Evolutionary conservation across 2,329 filamentous ascomycete genomes (phyloP), one percentile per base, ranked within the genome.

Genomic region (Canariomyces notabilis): DNA sequence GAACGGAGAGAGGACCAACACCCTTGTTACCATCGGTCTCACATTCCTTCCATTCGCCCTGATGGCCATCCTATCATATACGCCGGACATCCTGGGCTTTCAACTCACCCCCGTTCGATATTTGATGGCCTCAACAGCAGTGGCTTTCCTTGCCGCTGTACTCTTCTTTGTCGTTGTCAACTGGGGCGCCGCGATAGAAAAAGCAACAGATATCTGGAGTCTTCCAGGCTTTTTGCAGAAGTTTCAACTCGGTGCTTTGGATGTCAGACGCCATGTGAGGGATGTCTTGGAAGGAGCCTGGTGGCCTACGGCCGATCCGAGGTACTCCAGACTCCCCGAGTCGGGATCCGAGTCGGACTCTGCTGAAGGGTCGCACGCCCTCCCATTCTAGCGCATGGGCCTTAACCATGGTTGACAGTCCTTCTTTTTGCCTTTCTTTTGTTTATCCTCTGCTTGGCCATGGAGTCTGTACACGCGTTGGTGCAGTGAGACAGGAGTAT

Each of bases 21-120:
- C 35, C 7, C 35, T 49, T 11, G 15, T 46, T 2, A 46, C 49
- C 5, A 39, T 42, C 4, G 38, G 33, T 12, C 14, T 37, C 18
- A 16, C 37, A n/a, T 42, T 50, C 26, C 45, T 51, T n/a, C 41
- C 49, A 0, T 40, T 51, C n/a, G 35, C 34, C 21, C 31, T 51
- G 5, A 37, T 42, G 41, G 38, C 45, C 3, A 26, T 48, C 20
- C 31, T 48, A 35, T 38, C 42, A 8, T 29, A 21, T 12, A 26
- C 32, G 29, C 42, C 41, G 7, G 42, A 44, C 23, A 44, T 44
- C 18, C n/a, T 38, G 14, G 34, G 37, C 15, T 22, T 38, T 18
- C 19, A 36, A 6, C 20, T 11, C 19, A 43, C 38, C 1, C 37
- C 38, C 12, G 12, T 18, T 33, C 42, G 42, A 16, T 38, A 38